phyloP scores from a whole-genome alignment of 352 stramenopile genomes.

The Phytophthora lateralis region DNA sequence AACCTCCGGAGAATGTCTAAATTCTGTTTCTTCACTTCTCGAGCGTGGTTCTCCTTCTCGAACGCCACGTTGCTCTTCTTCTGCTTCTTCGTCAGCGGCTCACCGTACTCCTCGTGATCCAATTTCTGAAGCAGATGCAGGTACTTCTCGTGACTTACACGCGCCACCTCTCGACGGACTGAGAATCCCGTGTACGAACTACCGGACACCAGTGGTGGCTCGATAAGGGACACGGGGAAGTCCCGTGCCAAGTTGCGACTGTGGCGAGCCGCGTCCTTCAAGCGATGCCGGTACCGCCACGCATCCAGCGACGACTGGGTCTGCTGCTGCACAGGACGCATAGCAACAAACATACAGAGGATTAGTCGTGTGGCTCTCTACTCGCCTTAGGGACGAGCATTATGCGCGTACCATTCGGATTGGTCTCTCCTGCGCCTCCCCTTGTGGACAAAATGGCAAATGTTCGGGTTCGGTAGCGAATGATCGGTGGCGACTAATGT shows the following conservation, averaged over 20 bases:
- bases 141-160: constrained; percentile 44
- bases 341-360: not conserved
- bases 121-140: constrained; percentile 47
- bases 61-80: constrained; percentile 27
- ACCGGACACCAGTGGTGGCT: constrained; percentile 14
- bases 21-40: constrained; percentile 42
- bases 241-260: constrained; percentile 49
- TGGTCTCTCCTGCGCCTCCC: constrained; percentile 3
- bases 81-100: constrained; percentile 33
- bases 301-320: constrained; percentile 47
- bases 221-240: constrained; percentile 50
- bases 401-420: constrained; percentile 32
- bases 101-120: constrained; percentile 54
- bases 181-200: constrained; percentile 17
- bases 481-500: not conserved
- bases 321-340: constrained; percentile 37
- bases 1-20: constrained; percentile 41
- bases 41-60: constrained; percentile 41
- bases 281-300: constrained; percentile 55
- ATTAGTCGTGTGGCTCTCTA: constrained; percentile 6
- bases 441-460: constrained; percentile 16
- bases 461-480: constrained; percentile 18
- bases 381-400: not conserved
- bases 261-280: constrained; percentile 52
- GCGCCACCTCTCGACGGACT: constrained; percentile 24